phyloP scores from a whole-genome alignment of 1,284 basidiomycete genomes.

The Porodaedalea pini region DNA sequence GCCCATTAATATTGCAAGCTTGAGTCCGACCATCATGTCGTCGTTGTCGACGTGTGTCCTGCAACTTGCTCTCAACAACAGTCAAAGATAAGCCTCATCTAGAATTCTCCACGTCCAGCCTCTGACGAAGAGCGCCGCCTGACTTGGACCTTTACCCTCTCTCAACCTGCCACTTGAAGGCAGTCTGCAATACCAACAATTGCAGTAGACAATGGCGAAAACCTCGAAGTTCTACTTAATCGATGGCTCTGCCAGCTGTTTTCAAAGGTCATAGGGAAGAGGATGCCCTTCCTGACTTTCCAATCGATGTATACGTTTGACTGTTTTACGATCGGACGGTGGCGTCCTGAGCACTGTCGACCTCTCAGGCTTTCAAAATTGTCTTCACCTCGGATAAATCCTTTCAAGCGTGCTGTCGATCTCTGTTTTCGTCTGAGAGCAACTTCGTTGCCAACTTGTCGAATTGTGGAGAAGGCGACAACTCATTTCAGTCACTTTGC shows the following conservation, averaged over 20 bases:
- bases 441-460: no score
- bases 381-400: background rate
- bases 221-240: background rate
- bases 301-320: no score
- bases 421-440: no score
- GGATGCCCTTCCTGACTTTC: no score
- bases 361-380: background rate
- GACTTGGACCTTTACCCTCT: background rate
- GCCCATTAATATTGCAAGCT: no score
- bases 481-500: no score
- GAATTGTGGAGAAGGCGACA: no score
- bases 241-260: no score
- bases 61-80: background rate
- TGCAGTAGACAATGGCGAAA: background rate
- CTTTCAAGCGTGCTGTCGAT: no score
- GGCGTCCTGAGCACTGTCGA: background rate
- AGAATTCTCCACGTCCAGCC: background rate
- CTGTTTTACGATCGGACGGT: background rate
- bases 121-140: background rate
- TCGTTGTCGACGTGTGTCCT: background rate
- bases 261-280: no score
- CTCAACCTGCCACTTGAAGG: slow-evolving; percentile 1
- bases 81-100: no score
- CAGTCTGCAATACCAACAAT: background rate
- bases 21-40: background rate